Evolutionary conservation across 2,329 filamentous ascomycete species (phyloP).

Genomic region (Verticillium zaregamsianum): DNA sequence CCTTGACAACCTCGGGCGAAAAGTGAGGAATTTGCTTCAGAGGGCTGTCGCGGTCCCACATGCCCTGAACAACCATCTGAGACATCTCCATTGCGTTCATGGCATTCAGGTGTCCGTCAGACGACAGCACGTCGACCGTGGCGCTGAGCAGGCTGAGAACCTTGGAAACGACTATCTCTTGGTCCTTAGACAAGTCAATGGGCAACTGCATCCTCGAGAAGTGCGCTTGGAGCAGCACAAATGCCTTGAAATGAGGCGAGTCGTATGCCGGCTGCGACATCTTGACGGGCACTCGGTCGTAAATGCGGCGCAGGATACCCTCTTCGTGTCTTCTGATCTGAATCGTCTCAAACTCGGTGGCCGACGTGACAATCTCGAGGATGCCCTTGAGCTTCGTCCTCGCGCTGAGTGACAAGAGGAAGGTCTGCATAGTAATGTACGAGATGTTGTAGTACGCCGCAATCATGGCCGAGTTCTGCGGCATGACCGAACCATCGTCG

Average conservation of each 20-base stretch:
- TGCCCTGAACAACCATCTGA: conserved; percentile 97
- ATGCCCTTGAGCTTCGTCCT: conserved; percentile 96
- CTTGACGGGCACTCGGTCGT: conserved; percentile 92
- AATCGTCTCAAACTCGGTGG: conserved; percentile 92
- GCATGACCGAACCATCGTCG: conserved; percentile 83
- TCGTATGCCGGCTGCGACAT: conserved; percentile 83
- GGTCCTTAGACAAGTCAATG: conserved; percentile 92
- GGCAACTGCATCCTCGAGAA: conserved; percentile 97
- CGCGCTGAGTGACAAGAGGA: conserved; percentile 82
- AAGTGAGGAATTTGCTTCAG: conserved; percentile 98
- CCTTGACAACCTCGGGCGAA: conserved; percentile 75
- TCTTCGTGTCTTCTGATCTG: conserved; percentile 94
- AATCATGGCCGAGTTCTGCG: conserved; percentile 96
- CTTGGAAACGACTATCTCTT: conserved; percentile 81
- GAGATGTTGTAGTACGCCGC: conserved; percentile 99
- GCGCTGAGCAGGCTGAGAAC: conserved; percentile 85
- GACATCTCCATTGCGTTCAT: conserved; percentile 99
- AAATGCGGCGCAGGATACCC: conserved; percentile 80
- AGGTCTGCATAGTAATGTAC: conserved; percentile 98
- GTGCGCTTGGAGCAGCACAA: conserved; percentile 94
- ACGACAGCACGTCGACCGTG: conserved; percentile 90
- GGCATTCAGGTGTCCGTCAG: conserved; percentile 92
- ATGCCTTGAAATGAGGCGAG: conserved; percentile 97
- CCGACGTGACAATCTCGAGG: conserved; percentile 93
- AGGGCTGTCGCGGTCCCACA: conserved; percentile 98